Evolutionary conservation across 805 yeast species (phyloP).

Genomic region (Grigorovia jiainica): DNA sequence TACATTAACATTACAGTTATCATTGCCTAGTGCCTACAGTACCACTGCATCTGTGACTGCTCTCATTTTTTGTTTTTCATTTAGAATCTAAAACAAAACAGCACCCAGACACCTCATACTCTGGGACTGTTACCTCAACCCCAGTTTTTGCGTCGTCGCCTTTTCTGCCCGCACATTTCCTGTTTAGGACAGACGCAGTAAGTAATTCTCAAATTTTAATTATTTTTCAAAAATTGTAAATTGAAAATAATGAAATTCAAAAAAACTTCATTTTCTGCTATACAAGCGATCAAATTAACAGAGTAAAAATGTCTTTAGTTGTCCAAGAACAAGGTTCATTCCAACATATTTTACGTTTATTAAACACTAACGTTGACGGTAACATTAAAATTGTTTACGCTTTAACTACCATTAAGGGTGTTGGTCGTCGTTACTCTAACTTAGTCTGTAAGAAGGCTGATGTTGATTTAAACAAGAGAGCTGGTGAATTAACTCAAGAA

Average conservation of each 20-base stretch:
- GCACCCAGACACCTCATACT: neutral
- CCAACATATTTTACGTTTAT: constrained; percentile 99
- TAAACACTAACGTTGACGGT: constrained; percentile 99
- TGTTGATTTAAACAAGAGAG: constrained; percentile 96
- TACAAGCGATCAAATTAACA: neutral
- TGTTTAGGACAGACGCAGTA: neutral
- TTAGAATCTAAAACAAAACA: too few relatives aligned
- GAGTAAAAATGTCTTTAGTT: constrained; percentile 74
- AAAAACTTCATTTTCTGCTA: neutral
- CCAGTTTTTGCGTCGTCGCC: too few relatives aligned
- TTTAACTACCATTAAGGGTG: constrained; percentile 99
- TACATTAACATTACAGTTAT: too few relatives aligned
- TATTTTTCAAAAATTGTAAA: neutral
- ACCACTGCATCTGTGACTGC: too few relatives aligned
- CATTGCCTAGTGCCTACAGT: too few relatives aligned
- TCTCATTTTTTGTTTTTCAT: too few relatives aligned
- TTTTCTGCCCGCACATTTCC: too few relatives aligned
- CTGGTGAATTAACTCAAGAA: constrained; percentile 99
- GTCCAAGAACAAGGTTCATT: constrained; percentile 98
- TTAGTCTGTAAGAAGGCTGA: constrained; percentile 99
- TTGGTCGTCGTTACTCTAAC: constrained; percentile 99
- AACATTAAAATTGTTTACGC: constrained; percentile 99
- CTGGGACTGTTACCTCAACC: too few relatives aligned
- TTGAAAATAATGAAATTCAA: neutral
- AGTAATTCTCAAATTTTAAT: neutral